Evolutionary conservation across 257 asterid genomes (phyloP).

Genomic region (Nicotiana tabacum): DNA sequence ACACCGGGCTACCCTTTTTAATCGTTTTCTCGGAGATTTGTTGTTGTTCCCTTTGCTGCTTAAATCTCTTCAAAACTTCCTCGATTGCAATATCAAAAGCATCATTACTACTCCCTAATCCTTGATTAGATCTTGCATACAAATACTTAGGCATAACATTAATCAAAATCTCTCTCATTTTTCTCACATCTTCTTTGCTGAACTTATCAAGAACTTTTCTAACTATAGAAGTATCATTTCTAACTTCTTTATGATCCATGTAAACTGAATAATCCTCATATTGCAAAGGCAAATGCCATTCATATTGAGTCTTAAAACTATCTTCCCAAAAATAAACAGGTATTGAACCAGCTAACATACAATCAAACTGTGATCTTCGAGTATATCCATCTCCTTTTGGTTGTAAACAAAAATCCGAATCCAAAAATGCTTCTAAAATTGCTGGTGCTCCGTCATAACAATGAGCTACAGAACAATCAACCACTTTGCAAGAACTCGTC

Average conservation of each 20-base stretch:
- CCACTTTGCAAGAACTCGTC: slow-evolving; percentile 15
- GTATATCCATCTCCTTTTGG: slow-evolving; percentile 44
- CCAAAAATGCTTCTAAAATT: slow-evolving; percentile 29
- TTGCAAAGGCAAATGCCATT: slow-evolving; percentile 29
- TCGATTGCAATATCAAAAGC: slow-evolving; percentile 30
- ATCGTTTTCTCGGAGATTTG: neutral
- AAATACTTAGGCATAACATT: slow-evolving; percentile 29
- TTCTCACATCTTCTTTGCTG: slow-evolving; percentile 28
- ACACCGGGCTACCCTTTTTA: neutral
- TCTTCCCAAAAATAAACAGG: slow-evolving; percentile 43
- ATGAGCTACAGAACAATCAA: slow-evolving; percentile 24
- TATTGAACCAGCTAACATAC: slow-evolving; percentile 44
- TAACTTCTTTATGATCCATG: slow-evolving; percentile 23
- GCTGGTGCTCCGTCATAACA: slow-evolving; percentile 31
- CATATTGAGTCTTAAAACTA: slow-evolving; percentile 28
- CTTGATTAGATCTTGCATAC: slow-evolving; percentile 18
- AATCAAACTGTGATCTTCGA: slow-evolving; percentile 35
- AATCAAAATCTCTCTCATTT: slow-evolving; percentile 32
- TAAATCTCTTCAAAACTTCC: slow-evolving; percentile 22
- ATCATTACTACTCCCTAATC: slow-evolving; percentile 21
- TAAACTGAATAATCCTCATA: slow-evolving; percentile 31
- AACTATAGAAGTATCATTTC: slow-evolving; percentile 21
- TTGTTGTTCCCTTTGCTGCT: slow-evolving; percentile 8
- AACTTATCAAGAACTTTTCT: slow-evolving; percentile 19
- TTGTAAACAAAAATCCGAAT: slow-evolving; percentile 40